Evolutionary conservation across 192 early-diverging fungal genomes (phyloP).

Genomic region (Entomortierella parvispora): DNA sequence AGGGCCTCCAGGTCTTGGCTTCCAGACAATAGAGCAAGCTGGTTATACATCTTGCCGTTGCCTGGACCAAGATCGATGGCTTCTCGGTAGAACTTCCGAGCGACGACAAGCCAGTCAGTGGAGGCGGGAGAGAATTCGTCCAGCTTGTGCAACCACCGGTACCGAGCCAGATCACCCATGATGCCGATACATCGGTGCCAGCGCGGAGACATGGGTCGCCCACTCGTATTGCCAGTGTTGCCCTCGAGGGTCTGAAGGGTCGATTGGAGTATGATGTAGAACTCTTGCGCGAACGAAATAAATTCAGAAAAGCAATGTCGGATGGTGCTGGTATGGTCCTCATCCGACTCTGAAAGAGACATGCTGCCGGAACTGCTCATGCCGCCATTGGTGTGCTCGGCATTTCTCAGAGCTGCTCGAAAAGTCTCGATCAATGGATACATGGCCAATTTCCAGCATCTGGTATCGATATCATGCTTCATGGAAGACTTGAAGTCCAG

Average conservation of each 20-base stretch:
- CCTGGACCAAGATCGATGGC: conserved; percentile 52
- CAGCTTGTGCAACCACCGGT: conserved; percentile 58
- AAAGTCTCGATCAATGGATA: conserved; percentile 64
- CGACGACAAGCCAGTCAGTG: conserved; percentile 37
- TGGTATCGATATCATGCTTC: conserved; percentile 63
- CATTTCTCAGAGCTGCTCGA: conserved; percentile 53
- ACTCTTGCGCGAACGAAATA: conserved; percentile 55
- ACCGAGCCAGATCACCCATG: conserved; percentile 63
- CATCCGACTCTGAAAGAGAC: conserved; percentile 26
- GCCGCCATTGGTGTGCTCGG: conserved; percentile 18
- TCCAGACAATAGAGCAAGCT: conserved; percentile 56
- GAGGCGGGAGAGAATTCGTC: conserved; percentile 22
- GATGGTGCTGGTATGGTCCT: conserved; percentile 23
- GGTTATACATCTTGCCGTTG: conserved; percentile 63
- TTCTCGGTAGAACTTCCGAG: conserved; percentile 42
- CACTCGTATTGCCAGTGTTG: conserved; percentile 13
- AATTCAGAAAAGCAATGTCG: conserved; percentile 54
- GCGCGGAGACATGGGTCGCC: conserved; percentile 31
- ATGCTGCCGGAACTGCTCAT: conserved; percentile 2
- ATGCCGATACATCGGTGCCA: conserved; percentile 62
- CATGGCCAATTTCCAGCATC: conserved; percentile 66
- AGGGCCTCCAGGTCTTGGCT: conserved; percentile 35
- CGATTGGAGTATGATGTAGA: conserved; percentile 53
- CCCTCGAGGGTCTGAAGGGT: conserved; percentile 46
- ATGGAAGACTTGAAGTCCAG: conserved; percentile 56